Evolutionary conservation across 2,329 filamentous ascomycete genomes (phyloP), one percentile per base, ranked within the genome.

Genomic region (Xylariaceae sp.): DNA sequence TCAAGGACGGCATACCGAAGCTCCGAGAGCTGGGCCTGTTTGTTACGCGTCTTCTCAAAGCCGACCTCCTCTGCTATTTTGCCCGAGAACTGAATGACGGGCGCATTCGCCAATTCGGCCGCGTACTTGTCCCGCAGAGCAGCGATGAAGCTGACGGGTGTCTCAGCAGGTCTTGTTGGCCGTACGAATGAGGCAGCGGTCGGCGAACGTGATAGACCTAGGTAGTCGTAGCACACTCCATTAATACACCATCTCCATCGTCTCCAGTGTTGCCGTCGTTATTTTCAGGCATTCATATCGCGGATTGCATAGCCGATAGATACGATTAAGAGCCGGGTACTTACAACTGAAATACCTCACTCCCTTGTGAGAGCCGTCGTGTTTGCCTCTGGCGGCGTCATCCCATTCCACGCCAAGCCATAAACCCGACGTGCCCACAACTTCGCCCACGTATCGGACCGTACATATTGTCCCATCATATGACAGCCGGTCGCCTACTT

Each of bases 331-430:
- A 34, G 19, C 29, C 15, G 8, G 3, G 7, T 18, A 55, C 75
- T 67, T 80, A 92, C 92, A 96, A 63, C 79, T 75, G 66, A 97
- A 97, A 68, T 96, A 96, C 57, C 81, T 84, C 57, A 80, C 77
- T 55, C 87, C 89, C 59, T 87, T 84, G 71, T 95, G 85, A 56
- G 86, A 84, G 55, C 94, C 94, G 65, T 92, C 83, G 72, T 99
- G 92, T 75, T 96, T 97, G 57, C 94, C 94, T 65, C 92, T 81
- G 36, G 77, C 79, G 53, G 85, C 76, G 69, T 96, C 89, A 72
- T 97, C 92, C 94, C 94, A 99, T 79, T 99, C 94, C 45, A 97
- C 89, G 44, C 94, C 94, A 32, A 97, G 80, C 92, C 92, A 97
- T 58, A 80, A 76, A 46, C 90, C 89, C 41, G 81, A 78, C 8